Percentiles rank a stretch among this genome's conserved stretches.
Conservation (phyloP, 805 yeast species). For the Millerozyma miso region DNA sequence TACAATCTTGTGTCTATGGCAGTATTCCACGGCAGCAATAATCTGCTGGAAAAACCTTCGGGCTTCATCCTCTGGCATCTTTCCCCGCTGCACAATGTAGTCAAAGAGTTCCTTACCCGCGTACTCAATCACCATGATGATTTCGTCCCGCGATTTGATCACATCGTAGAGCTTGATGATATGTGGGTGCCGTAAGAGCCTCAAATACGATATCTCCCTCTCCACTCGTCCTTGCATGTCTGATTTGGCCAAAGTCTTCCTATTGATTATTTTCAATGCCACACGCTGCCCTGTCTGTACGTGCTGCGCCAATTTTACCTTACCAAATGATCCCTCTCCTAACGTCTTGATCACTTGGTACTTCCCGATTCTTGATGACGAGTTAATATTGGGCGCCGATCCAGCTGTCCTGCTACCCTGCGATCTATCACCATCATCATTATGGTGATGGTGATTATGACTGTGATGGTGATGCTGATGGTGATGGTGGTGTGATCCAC, state of each 20-base stretch:
- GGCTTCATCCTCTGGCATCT: slow-evolving; percentile 89
- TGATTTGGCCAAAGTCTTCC: slow-evolving; percentile 86
- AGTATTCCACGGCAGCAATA: slow-evolving; percentile 92
- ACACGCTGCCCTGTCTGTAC: slow-evolving; percentile 87
- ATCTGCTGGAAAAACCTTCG: slow-evolving; percentile 94
- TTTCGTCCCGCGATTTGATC: slow-evolving; percentile 90
- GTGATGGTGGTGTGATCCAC: slow-evolving; percentile 11
- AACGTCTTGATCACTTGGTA: slow-evolving; percentile 89
- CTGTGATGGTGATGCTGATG: slow-evolving; percentile 20
- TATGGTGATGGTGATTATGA: slow-evolving; percentile 12
- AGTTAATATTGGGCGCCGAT: slow-evolving; percentile 15
- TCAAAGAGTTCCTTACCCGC: slow-evolving; percentile 97
- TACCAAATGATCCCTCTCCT: slow-evolving; percentile 97
- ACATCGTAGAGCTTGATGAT: slow-evolving; percentile 94
- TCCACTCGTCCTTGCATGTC: slow-evolving; percentile 98
- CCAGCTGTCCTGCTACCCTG: slow-evolving; percentile 5
- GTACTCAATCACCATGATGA: slow-evolving; percentile 94
- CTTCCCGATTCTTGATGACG: slow-evolving; percentile 68
- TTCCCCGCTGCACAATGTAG: slow-evolving; percentile 89
- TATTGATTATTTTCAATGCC: slow-evolving; percentile 87
- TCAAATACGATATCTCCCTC: slow-evolving; percentile 84
- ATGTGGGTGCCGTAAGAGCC: slow-evolving; percentile 90
- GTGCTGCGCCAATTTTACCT: slow-evolving; percentile 88
- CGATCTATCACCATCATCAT: neutral
- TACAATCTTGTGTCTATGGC: slow-evolving; percentile 94